Conservation (phyloP, 2,329 filamentous ascomycete species). For the Aspergillus sp. region DNA sequence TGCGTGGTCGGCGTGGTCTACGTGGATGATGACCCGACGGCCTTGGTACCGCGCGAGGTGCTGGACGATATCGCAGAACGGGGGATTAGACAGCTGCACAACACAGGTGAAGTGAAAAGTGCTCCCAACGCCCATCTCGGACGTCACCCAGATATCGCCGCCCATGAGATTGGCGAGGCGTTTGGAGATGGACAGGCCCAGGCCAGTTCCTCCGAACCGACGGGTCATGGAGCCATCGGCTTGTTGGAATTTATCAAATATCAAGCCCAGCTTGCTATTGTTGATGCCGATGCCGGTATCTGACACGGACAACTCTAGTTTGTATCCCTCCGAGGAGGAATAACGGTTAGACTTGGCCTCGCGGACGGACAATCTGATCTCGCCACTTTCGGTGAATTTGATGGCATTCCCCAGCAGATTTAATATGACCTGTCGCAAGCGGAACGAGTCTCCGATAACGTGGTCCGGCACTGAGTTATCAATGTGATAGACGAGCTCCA, state of each 20-base stretch:
- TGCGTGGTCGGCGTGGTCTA: conserved; percentile 67
- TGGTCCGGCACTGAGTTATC: conserved; percentile 92
- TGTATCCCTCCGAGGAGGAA: conserved; percentile 71
- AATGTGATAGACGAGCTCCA: conserved; percentile 89
- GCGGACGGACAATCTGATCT: conserved; percentile 90
- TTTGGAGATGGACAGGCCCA: conserved; percentile 92
- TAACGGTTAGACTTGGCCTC: conserved; percentile 50
- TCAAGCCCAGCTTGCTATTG: conserved; percentile 88
- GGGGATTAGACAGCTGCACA: conserved; percentile 76
- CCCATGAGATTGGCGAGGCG: conserved; percentile 93
- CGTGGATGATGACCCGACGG: conserved; percentile 89
- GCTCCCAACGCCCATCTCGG: conserved; percentile 83
- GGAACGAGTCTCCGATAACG: conserved; percentile 93
- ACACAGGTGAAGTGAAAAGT: conserved; percentile 95
- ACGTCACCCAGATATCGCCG: conserved; percentile 93
- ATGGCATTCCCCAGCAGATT: conserved; percentile 98
- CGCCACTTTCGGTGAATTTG: conserved; percentile 96
- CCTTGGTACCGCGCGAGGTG: conserved; percentile 83
- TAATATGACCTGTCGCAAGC: conserved; percentile 89
- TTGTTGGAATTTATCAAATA: conserved; percentile 98
- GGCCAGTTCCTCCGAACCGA: conserved; percentile 90
- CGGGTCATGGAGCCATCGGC: conserved; percentile 94
- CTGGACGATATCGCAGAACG: conserved; percentile 62
- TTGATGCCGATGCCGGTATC: conserved; percentile 97
- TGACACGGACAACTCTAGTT: conserved; percentile 91